These are phyloP conservation scores for Kazachstania africana DNA, from an alignment of 805 yeast genomes.

Conservation along the genomic window DNA sequence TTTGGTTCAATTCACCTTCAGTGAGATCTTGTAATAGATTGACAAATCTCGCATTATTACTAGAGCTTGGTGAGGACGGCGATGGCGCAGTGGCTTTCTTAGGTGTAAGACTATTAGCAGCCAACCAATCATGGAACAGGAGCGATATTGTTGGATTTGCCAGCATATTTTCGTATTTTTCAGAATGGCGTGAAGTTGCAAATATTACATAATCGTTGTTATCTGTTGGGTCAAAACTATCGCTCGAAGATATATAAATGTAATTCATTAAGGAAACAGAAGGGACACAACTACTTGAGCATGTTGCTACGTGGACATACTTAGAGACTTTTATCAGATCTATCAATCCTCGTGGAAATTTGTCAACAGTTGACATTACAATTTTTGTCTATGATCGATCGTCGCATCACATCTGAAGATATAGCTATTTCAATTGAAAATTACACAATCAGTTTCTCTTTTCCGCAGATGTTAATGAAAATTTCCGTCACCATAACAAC, in stretches of 20 bases:
- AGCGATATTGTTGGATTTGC: conserved; percentile 69
- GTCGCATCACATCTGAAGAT: no score
- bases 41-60: conserved; percentile 1
- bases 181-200: conserved; percentile 59
- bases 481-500: no score
- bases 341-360: conserved; percentile 27
- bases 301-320: conserved; percentile 76
- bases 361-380: conserved; percentile 8
- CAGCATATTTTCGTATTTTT: conserved; percentile 56
- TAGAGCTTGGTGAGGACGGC: not conserved
- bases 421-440: no score
- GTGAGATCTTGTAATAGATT: conserved; percentile 37
- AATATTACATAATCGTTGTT: conserved; percentile 46
- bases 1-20: conserved; percentile 61
- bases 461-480: no score
- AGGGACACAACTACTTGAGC: conserved; percentile 51
- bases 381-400: no score
- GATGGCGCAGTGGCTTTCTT: conserved; percentile 14
- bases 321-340: conserved; percentile 45
- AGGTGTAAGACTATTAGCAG: conserved; percentile 34
- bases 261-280: conserved; percentile 89
- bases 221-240: conserved; percentile 17
- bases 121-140: conserved; percentile 82
- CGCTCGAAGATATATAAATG: conserved; percentile 41
- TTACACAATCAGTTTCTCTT: conserved; percentile 2